phyloP scores from a whole-genome alignment of 148 eudicot genomes.

The Gaultheria prostrata region DNA sequence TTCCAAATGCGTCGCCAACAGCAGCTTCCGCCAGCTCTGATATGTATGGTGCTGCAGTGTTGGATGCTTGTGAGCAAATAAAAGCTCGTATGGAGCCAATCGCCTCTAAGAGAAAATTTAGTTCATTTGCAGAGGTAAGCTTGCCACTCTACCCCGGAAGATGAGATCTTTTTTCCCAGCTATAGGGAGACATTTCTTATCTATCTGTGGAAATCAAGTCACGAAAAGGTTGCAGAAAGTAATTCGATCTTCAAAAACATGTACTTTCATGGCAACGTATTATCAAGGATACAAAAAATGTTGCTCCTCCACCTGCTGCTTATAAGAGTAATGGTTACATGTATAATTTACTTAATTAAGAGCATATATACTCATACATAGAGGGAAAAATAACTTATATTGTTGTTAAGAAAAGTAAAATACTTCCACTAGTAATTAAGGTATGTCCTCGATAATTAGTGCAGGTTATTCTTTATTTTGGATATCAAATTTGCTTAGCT shows the following conservation, averaged over 20 bases:
- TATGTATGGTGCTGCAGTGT: constrained; percentile 93
- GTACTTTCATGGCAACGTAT: background rate
- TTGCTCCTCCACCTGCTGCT: background rate
- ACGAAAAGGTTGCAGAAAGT: background rate
- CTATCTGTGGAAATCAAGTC: constrained; percentile 5
- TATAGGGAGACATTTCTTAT: background rate
- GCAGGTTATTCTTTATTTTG: background rate
- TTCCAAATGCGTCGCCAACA: constrained; percentile 96
- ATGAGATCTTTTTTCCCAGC: background rate
- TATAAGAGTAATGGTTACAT: background rate
- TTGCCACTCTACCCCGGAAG: background rate
- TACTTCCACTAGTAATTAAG: background rate
- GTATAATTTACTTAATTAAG: background rate
- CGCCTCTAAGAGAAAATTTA: constrained; percentile 47
- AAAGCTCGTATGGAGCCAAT: constrained; percentile 88
- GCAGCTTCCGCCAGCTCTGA: constrained; percentile 99
- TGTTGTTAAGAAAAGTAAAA: background rate
- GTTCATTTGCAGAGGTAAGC: constrained; percentile 75
- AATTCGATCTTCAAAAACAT: background rate
- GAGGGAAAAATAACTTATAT: background rate
- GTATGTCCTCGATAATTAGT: background rate
- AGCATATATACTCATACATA: background rate
- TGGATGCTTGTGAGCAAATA: constrained; percentile 96
- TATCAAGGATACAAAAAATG: background rate
- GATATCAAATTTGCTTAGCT: background rate